Evolutionary conservation across 192 early-diverging fungal species (phyloP).

Genomic region (Entomortierella parvispora): DNA sequence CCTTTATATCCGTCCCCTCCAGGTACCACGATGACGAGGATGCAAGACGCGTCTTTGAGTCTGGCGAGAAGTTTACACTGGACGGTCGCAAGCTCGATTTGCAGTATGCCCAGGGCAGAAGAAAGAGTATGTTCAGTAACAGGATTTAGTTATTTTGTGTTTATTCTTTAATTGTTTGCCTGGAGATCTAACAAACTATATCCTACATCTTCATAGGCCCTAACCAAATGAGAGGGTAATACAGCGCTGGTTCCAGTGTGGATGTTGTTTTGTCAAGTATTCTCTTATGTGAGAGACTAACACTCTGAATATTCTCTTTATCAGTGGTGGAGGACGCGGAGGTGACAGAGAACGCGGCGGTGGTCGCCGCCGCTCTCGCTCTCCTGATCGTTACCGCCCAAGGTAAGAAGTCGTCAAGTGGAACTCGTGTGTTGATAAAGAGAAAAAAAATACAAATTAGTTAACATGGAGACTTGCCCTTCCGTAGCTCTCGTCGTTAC

Average conservation of each 20-base stretch:
- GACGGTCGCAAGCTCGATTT: slow-evolving; percentile 43
- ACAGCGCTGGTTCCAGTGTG: too few relatives aligned
- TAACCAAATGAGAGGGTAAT: slow-evolving; percentile 51
- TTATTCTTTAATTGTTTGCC: neutral
- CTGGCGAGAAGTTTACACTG: slow-evolving; percentile 38
- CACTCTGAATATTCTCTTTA: neutral
- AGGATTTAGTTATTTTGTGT: neutral
- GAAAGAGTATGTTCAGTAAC: slow-evolving; percentile 42
- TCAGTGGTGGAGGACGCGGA: slow-evolving; percentile 19
- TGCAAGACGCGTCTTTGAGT: slow-evolving; percentile 38
- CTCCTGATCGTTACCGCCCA: slow-evolving; percentile 45
- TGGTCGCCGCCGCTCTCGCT: slow-evolving; percentile 42
- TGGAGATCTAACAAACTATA: neutral
- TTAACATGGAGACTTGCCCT: too few relatives aligned
- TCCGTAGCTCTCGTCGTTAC: slow-evolving; percentile 18
- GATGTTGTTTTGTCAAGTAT: neutral
- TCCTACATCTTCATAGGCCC: slow-evolving; percentile 14
- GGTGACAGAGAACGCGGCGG: slow-evolving; percentile 26
- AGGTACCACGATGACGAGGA: slow-evolving; percentile 49
- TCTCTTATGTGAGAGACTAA: neutral
- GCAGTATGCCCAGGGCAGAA: slow-evolving; percentile 42
- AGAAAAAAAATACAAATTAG: too few relatives aligned
- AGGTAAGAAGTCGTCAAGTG: too few relatives aligned
- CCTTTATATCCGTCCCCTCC: neutral
- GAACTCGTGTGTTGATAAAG: too few relatives aligned